Evolutionary conservation across 352 stramenopile genomes (phyloP), one percentile per base, ranked within the genome.

Genomic region (Blastocystis sp.): DNA sequence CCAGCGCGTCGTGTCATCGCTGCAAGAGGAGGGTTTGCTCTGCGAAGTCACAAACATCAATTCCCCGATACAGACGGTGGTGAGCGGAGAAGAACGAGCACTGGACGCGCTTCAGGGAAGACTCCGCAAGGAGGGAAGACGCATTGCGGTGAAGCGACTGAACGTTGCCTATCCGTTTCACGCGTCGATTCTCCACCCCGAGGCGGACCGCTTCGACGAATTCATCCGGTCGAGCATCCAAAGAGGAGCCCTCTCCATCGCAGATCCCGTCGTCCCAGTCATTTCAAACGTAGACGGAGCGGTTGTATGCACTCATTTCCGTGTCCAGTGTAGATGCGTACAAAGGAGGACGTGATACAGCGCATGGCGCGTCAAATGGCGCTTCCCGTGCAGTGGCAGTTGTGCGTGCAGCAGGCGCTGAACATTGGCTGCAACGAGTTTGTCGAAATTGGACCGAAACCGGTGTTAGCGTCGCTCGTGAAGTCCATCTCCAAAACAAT

Each of bases 101-200:
- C 37, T 78, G 67, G 12, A 24, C 4, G 6, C 2, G 9, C 35
- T 78, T 10, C 21, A 9, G 31, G 12, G 16, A 9, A 3, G 0
- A 24, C 39, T 78, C 4, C 24, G 16, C 12, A 16, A 78, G 67
- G 26, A 60, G 29, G 45, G 37, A 1, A 45, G 39, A 26, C 33
- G 67, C 13, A 29, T 21, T 10, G 21, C 19, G 3, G 67, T 78
- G 35, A 60, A 59, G 39, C 39, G 16, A 21, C 10, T 78, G 67
- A 78, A 78, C 60, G 67, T 78, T 3, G 29, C 39, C 19, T 78
- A 78, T 26, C 67, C 67, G 9, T 78, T 78, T 78, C 67, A 78
- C 45, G 24, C 19, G 12, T 61, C 35, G 24, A 24, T 78, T 78
- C 29, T 78, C 16, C 39, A 60, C 19, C 9, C 12, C n/a, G 67